Evolutionary conservation across 345 rosid species (phyloP), one percentile per base, ranked within the genome.

Genomic region (Clarkia xantiana): DNA sequence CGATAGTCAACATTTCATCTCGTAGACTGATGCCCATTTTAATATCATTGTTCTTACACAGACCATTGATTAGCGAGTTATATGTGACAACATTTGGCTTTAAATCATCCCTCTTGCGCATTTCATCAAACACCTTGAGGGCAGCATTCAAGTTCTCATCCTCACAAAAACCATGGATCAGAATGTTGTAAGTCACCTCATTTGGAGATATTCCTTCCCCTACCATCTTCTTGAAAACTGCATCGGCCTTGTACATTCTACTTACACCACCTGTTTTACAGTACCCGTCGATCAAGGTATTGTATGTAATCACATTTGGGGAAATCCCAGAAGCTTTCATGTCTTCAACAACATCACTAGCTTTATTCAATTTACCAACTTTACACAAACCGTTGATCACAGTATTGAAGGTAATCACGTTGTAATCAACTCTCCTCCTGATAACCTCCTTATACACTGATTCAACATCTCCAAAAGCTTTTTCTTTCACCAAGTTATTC

Each of bases 91-190:
- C 69, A 70, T 65, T 66, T 18, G 79, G 84, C 50, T 49, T 63
- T 55, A 77, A 55, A n/a, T 71, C 78, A 39, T 73, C 83, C n/a
- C 60, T 69, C 63, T 61, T 29, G 36, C 36, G 57, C 94, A 89
- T 85, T 71, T 89, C 86, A 18, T 59, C 67, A 12, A 88, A 73
- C 60, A 74, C 67, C 67, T 70, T 77, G 68, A 69, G 47, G 13
- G 86, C 84, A 9, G 75, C 76, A 0, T 59, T 49, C 39, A 69
- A 52, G 47, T 78, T 82, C 12, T 53, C 78, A 63, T 89, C 94
- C 77, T 78, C 76, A 62, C 89, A 89, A 47, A 73, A 85, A 18
- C 97, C 90, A 66, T 82, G 72, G 29, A 82, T 82, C 77, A 89
- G 67, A 58, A 62, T 82, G 71, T 85, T 89, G 70, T 66, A 89